phyloP scores from a whole-genome alignment of 2,329 filamentous ascomycete species.

The Claviceps africana region DNA sequence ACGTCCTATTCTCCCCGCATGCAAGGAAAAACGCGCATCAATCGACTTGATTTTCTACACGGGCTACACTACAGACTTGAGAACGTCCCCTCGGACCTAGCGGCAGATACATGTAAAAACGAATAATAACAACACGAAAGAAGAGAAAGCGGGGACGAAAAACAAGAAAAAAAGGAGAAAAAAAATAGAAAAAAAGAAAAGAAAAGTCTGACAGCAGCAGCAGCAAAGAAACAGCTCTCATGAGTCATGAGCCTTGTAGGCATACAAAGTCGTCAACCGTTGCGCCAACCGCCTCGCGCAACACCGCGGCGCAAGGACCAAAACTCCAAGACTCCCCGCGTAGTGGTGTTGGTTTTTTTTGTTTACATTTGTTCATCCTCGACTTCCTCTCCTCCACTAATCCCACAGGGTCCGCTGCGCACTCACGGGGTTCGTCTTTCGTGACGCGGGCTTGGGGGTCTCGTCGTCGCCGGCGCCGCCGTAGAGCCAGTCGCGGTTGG shows the following conservation, averaged over 20 bases:
- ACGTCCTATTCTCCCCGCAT: too few relatives aligned
- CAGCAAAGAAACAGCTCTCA: conserved; percentile 10
- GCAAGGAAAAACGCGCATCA: too few relatives aligned
- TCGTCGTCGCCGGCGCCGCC: conserved; percentile 37
- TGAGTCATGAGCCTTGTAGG: conserved; percentile 20
- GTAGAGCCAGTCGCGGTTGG: conserved; percentile 43
- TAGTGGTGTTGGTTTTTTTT: too few relatives aligned
- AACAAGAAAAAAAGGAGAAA: not conserved
- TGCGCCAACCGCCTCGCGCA: conserved; percentile 2
- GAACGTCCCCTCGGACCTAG: too few relatives aligned
- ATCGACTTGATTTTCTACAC: too few relatives aligned
- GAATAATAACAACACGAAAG: too few relatives aligned
- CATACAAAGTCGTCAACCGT: conserved; percentile 1
- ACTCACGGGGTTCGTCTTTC: conserved; percentile 18
- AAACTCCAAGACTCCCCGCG: too few relatives aligned
- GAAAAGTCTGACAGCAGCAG: not conserved
- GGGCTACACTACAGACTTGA: too few relatives aligned
- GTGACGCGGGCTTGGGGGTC: conserved; percentile 18
- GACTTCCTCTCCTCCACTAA: too few relatives aligned
- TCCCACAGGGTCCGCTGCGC: conserved; percentile 30
- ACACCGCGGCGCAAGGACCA: not conserved
- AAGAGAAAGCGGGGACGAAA: too few relatives aligned
- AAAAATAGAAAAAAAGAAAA: conserved; percentile 1
- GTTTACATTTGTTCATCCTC: too few relatives aligned
- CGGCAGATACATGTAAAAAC: too few relatives aligned